Base-by-base conservation (phyloP, 352 stramenopile genomes). In the Phytopythium cucurbitacearum region DNA sequence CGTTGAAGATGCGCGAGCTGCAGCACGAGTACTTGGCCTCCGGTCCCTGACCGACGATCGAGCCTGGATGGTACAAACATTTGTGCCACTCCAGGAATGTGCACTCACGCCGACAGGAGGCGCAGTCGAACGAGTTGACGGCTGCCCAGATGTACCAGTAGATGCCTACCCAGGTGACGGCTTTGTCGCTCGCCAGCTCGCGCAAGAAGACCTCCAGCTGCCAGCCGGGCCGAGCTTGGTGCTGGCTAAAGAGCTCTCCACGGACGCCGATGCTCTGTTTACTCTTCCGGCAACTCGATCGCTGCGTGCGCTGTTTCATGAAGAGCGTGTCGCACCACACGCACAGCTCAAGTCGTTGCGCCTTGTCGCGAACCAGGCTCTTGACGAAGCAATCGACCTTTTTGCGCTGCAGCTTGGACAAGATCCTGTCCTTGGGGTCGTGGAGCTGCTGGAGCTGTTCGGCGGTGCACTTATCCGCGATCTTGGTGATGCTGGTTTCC, bases 61-160 rank as follows among this genome's bases (percentile, higher is more conserved):
- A 52, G 1, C 76, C 75, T 34, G 64, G 67, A 45, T 91, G 76
- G 49, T 73, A 87, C 0, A 56, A 54, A 28, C 80, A 91, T 3
- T 69, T 43, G 33, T 59, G 42, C 7, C 80, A 56, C 13, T 87
- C 63, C 7, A 82, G 21, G 4, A 85, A 62, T 32, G 59, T 73
- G 40, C 62, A 85, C 28, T 48, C 62, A 9, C 64, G 56, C 9
- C 63, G 69, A 56, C 79, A 93, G 7, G 60, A 54, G 9, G 21
- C 56, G 51, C 83, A 95, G n/a, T 53, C 46, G 28, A 91, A 85
- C 32, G 56, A 62, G 32, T 79, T 72, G 5, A 64, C 83, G 9
- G 73, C 76, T 1, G 72, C 83, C 86, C 82, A 97, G 4, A 95
- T 45, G 45, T 83, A 80, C 87, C 89, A 96, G 51, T 93, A 97